Percentiles rank a stretch among this genome's conserved stretches.
Evolutionary conservation across 2,329 filamentous ascomycete genomes (phyloP).

Genomic region (Xylaria sp.): DNA sequence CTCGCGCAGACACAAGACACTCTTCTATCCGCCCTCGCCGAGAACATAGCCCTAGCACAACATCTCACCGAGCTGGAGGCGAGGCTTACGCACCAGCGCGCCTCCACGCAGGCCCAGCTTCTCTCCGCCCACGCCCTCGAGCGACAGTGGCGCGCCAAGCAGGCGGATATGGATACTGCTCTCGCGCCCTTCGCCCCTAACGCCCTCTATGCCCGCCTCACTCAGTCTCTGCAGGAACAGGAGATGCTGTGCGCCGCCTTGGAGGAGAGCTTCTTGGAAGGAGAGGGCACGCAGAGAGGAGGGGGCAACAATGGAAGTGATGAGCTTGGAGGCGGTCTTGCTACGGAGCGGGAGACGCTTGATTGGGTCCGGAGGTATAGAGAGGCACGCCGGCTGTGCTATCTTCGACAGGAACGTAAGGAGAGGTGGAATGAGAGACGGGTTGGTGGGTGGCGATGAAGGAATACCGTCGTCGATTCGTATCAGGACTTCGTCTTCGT

Average conservation of each 20-base stretch:
- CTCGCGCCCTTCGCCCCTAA: conserved; percentile 85
- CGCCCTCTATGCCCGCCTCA: conserved; percentile 82
- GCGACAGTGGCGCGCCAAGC: conserved; percentile 88
- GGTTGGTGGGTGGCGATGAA: conserved; percentile 89
- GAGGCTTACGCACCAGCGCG: conserved; percentile 64
- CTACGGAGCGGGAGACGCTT: conserved; percentile 78
- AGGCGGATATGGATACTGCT: conserved; percentile 85
- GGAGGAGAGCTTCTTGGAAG: conserved; percentile 90
- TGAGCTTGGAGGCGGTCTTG: conserved; percentile 50
- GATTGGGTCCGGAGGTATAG: conserved; percentile 86
- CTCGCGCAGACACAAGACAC: conserved; percentile 67
- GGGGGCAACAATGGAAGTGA: conserved; percentile 9
- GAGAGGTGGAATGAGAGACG: conserved; percentile 95
- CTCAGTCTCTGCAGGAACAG: conserved; percentile 80
- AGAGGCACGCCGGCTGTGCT: conserved; percentile 78
- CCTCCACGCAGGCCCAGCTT: conserved; percentile 78
- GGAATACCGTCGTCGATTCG: neutral
- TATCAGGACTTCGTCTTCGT: neutral
- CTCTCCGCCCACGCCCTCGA: conserved; percentile 85
- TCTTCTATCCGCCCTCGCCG: conserved; percentile 68
- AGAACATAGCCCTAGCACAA: conserved; percentile 74
- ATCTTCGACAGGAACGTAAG: conserved; percentile 83
- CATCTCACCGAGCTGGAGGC: conserved; percentile 66
- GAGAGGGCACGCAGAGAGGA: conserved; percentile 40
- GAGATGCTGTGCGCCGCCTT: conserved; percentile 79